Evolutionary conservation across 345 rosid species (phyloP), one percentile per base, ranked within the genome.

Genomic region (Eucalyptus fibrosa): DNA sequence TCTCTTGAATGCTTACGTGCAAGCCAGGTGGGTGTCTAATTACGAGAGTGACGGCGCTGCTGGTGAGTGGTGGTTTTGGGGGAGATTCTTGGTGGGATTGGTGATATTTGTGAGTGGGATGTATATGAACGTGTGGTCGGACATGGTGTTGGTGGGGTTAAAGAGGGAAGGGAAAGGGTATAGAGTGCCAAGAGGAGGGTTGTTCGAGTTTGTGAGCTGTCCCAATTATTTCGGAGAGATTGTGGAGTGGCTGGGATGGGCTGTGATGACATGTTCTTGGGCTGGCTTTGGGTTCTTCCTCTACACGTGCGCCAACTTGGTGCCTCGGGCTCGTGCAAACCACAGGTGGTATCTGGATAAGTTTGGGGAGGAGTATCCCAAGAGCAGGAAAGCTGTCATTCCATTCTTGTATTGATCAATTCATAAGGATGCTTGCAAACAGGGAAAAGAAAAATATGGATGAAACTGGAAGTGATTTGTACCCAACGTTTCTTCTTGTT

Each of bases 181-280:
- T 56, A 94, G 92, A 93, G 92, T 97, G 56, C 98, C 99, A 5
- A 94, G 94, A 86, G 99, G 97, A 86, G 98, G 98, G 12, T 93
- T 92, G 96, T 96, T 98, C 86, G 97, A 98, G 91, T 4, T 90
- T n/a, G 96, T 96, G 50, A 96, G 97, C 90, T 98, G 99, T 72
- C 98, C 99, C 8, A 97, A 97, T 86, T 97, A 98, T 89, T 92
- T 95, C 1, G 99, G 99, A 21, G 99, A 98, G 92, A 93, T 94
- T 24, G 28, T 92, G 88, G 99, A 98, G 93, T 98, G 98, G 99
- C 67, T 94, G 47, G 99, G 99, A 8, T 98, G 99, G 99, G 92
- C 95, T 34, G 87, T 96, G 88, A 97, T 97, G 98, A 95, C 96
- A 9, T 97, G 95, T 95, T 98, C 99, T 42, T 94, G 95, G 96